phyloP scores from a whole-genome alignment of 768 basidiomycete species.

The Lactarius sanguifluus region DNA sequence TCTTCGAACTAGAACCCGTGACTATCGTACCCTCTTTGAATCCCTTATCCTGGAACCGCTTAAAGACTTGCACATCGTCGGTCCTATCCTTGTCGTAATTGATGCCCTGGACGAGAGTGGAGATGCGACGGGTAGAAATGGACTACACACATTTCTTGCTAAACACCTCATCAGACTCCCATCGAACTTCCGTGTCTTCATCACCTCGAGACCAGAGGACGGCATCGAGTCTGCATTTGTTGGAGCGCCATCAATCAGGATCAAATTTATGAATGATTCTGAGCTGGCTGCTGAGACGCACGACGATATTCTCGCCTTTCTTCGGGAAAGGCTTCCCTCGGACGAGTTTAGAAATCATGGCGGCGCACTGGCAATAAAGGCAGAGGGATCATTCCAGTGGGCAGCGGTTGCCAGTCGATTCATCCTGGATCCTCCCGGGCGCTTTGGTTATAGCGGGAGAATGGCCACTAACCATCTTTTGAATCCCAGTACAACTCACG shows the following conservation, averaged over 20 bases:
- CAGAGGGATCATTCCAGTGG: constrained; percentile 1
- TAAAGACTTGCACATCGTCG: not conserved
- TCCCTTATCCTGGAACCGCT: not conserved
- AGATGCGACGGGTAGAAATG: not conserved
- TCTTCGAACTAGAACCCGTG: not conserved
- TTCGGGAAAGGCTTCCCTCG: not conserved
- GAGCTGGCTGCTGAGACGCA: not conserved
- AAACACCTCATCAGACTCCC: not conserved
- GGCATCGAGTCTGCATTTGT: not conserved
- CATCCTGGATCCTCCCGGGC: not conserved
- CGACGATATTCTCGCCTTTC: not conserved
- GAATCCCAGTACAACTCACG: no score
- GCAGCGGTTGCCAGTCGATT: constrained; percentile 3
- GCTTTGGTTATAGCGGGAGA: not conserved
- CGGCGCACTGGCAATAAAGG: not conserved
- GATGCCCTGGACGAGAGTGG: constrained; percentile 9
- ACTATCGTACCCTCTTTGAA: not conserved
- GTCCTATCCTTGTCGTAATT: not conserved
- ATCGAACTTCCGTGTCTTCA: not conserved
- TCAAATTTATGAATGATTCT: not conserved
- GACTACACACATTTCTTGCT: constrained; percentile 4
- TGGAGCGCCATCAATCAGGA: not conserved
- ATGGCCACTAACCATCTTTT: not conserved
- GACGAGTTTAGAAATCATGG: not conserved
- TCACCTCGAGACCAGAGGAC: constrained; percentile 1